Conservation (phyloP, 2,329 filamentous ascomycete species). For the Penicillium psychrosexuale region DNA sequence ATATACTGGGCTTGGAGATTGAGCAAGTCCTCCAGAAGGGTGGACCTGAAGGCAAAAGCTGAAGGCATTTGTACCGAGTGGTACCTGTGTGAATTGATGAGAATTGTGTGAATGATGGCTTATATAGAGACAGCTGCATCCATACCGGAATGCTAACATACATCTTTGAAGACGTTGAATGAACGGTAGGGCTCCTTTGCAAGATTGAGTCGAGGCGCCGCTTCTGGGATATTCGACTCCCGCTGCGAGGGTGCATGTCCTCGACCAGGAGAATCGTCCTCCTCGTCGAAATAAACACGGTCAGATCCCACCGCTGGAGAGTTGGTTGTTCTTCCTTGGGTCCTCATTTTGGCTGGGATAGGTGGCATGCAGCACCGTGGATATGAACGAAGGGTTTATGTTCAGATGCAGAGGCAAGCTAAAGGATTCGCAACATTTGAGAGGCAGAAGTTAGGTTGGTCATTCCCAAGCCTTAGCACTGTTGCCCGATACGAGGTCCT, state of each 20-base stretch:
- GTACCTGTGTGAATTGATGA: neutral
- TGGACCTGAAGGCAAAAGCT: constrained; percentile 9
- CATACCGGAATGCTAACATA: neutral
- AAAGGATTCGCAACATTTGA: neutral
- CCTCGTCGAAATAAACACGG: neutral
- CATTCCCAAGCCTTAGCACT: neutral
- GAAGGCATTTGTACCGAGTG: constrained; percentile 3
- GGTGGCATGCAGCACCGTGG: neutral
- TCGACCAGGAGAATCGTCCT: neutral
- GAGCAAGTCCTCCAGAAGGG: constrained; percentile 3
- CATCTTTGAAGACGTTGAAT: constrained; percentile 8
- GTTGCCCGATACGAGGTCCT: constrained; percentile 2
- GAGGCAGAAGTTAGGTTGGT: neutral
- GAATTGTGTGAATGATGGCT: neutral
- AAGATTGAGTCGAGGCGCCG: neutral
- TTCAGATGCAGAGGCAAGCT: neutral
- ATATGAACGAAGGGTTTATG: neutral
- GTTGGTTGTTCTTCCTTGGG: neutral
- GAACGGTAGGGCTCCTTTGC: constrained; percentile 1
- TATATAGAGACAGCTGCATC: neutral
- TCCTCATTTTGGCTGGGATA: neutral
- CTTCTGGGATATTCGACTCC: neutral
- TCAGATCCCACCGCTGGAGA: neutral
- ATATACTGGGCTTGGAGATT: constrained; percentile 7
- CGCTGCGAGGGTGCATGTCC: neutral